These are phyloP conservation scores for Oryza rufipogon DNA, from an alignment of 176 grass and related monocot species.

Conservation along the genomic window DNA sequence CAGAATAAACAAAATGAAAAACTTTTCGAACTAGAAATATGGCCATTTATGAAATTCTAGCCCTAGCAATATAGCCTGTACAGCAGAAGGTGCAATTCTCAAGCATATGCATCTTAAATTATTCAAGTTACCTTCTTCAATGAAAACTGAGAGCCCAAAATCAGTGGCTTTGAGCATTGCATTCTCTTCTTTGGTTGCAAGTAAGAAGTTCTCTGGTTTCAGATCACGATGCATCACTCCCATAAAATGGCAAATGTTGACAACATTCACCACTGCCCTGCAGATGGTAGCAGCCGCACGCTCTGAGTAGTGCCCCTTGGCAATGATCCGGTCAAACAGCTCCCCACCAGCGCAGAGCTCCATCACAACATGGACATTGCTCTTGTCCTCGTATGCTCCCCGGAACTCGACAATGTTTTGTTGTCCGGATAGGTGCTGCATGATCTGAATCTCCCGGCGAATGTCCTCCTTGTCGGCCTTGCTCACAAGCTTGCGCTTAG, in stretches of 20 bases:
- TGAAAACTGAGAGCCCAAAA: slow-evolving; percentile 97
- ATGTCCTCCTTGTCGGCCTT: slow-evolving; percentile 91
- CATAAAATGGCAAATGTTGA: slow-evolving; percentile 97
- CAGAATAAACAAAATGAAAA: background rate
- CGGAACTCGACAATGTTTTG: slow-evolving; percentile 92
- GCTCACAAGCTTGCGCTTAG: slow-evolving; percentile 86
- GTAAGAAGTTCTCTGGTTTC: slow-evolving; percentile 96
- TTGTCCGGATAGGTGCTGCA: slow-evolving; percentile 96
- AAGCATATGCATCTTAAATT: slow-evolving; percentile 33
- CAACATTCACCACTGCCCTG: slow-evolving; percentile 91
- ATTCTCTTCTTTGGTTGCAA: slow-evolving; percentile 86
- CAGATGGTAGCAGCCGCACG: slow-evolving; percentile 80
- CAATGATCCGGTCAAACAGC: slow-evolving; percentile 92
- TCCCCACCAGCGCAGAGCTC: slow-evolving; percentile 95
- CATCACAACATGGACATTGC: slow-evolving; percentile 92
- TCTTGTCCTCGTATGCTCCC: slow-evolving; percentile 87
- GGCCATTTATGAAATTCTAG: background rate
- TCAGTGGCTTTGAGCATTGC: slow-evolving; percentile 97
- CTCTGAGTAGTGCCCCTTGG: slow-evolving; percentile 94
- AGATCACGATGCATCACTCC: slow-evolving; percentile 97
- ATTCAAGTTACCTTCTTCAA: slow-evolving; percentile 81
- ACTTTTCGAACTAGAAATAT: background rate
- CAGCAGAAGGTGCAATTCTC: slow-evolving; percentile 3
- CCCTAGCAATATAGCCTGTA: background rate
- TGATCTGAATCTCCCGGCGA: slow-evolving; percentile 91